phyloP scores from a whole-genome alignment of 331 rosid species.

The Quercus tomentella region DNA sequence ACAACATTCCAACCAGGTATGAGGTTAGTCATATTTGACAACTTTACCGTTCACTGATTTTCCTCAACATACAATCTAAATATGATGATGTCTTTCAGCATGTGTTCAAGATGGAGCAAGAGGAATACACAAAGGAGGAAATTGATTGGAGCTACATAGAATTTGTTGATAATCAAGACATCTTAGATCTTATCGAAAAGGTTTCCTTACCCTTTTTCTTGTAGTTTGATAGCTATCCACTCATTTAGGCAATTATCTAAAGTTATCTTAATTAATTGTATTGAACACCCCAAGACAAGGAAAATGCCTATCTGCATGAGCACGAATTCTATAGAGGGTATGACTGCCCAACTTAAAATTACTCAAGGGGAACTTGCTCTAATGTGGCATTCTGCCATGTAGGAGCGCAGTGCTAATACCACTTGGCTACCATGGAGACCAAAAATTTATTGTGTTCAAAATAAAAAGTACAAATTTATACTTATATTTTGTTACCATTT shows the following conservation, averaged over 20 bases:
- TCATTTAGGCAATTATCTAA: neutral
- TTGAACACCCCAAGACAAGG: slow-evolving; percentile 7
- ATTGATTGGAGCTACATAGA: slow-evolving; percentile 92
- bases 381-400: slow-evolving; percentile 1
- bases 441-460: too few species aligned
- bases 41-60: slow-evolving; percentile 29
- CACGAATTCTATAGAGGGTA: slow-evolving; percentile 3
- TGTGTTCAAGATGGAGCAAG: slow-evolving; percentile 95
- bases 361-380: neutral
- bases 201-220: slow-evolving; percentile 34
- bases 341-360: neutral
- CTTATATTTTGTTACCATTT: neutral
- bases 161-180: slow-evolving; percentile 84
- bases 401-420: neutral
- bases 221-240: neutral
- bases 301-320: neutral
- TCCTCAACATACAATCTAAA: slow-evolving; percentile 33
- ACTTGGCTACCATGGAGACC: too few species aligned
- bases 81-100: slow-evolving; percentile 56
- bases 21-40: slow-evolving; percentile 86
- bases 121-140: slow-evolving; percentile 71
- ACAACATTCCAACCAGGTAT: slow-evolving; percentile 99
- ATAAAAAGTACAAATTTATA: neutral
- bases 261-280: slow-evolving; percentile 2
- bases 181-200: slow-evolving; percentile 91